Base-by-base conservation (phyloP, 768 basidiomycete genomes). In the Suillus ampliporus region DNA sequence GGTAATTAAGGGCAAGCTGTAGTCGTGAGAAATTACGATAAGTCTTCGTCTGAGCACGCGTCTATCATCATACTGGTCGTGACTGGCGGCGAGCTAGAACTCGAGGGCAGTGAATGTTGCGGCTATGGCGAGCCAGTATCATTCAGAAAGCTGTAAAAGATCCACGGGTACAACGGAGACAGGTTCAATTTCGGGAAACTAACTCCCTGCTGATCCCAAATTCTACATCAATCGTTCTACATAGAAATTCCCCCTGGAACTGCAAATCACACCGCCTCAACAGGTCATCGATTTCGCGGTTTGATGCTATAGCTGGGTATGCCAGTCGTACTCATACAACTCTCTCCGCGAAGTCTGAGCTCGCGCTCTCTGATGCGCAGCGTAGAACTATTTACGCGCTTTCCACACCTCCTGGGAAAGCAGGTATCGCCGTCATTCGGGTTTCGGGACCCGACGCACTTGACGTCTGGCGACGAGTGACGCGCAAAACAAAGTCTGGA, bases 371-470 rank as follows among this genome's bases (percentile, higher is more conserved):
- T 13, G 80, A 82, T 51, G 76, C 88, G 6, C 89, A 92, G 71
- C 79, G 82, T n/a, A 69, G 75, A 26, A 96, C 95, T 3, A 92
- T 97, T 51, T 97, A 91, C 71, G 95, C 94, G 1, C 81, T 95
- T 31, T 92, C 94, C 0, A 95, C 94, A 0, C 92, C 94, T 2
- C 87, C 90, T 3, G 95, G 94, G 1, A 94, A 89, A 64, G 93
- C 85, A 4, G 95, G 94, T 17, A 83, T 97, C 19, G 92, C 89
- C 1, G 87, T 97, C 43, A 78, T 96, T 57, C 84, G 95, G 62
- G 79, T 97, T 10, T 95, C 94, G 2, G 95, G 95, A 0, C 91
- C 92, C 1, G 85, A 86, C 48, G 89, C 88, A 0, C 72, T 82
- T 23, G 66, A 76, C 0, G 91, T 93, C 2, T 91, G 89, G 86